Percentiles rank a stretch among this genome's conserved stretches.
Evolutionary conservation across 495 filamentous ascomycete genomes (phyloP).

Genomic region (Podospora bellae-mahoneyi): DNA sequence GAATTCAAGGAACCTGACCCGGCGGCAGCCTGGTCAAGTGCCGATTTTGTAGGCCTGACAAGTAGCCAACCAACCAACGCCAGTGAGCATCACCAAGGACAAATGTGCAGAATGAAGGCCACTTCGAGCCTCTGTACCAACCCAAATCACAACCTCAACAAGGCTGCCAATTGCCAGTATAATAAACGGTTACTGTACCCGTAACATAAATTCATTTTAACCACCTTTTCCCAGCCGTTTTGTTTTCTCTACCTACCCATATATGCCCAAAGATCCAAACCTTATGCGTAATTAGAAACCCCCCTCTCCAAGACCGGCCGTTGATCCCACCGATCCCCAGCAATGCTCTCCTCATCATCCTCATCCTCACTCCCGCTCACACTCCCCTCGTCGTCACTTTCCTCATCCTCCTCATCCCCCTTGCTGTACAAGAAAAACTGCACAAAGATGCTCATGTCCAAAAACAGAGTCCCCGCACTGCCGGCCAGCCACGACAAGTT

Average conservation of each 20-base stretch:
- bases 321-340: slow-evolving; percentile 34
- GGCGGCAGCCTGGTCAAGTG: too few relatives aligned
- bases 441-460: slow-evolving; percentile 81
- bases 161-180: background rate
- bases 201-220: background rate
- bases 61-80: background rate
- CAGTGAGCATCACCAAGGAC: background rate
- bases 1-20: too few relatives aligned
- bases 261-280: background rate
- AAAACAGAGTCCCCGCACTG: slow-evolving; percentile 76
- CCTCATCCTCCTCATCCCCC: slow-evolving; percentile 26
- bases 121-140: background rate
- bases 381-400: slow-evolving; percentile 18
- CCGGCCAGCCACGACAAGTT: slow-evolving; percentile 88
- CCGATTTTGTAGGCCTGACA: too few relatives aligned
- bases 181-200: background rate
- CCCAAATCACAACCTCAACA: background rate
- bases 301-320: slow-evolving; percentile 40
- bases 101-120: background rate
- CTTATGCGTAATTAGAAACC: slow-evolving; percentile 17
- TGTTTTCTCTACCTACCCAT: slow-evolving; percentile 14
- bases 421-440: slow-evolving; percentile 84
- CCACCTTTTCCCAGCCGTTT: background rate
- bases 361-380: slow-evolving; percentile 12
- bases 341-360: slow-evolving; percentile 28